Evolutionary conservation across 192 early-diverging fungal genomes (phyloP).

Genomic region (Podila horticola): DNA sequence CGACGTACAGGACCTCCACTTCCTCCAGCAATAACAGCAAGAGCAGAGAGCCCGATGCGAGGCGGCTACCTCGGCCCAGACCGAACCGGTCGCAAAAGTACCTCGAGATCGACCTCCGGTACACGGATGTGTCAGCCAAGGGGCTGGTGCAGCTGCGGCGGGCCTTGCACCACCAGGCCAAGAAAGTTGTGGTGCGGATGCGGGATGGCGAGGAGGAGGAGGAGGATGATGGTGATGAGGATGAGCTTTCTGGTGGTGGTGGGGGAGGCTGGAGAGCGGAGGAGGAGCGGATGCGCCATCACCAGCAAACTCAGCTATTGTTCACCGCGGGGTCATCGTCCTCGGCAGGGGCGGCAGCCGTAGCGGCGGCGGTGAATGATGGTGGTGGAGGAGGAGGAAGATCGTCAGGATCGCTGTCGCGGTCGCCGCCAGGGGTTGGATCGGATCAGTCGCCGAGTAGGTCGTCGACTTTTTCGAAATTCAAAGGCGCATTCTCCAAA

Average conservation of each 20-base stretch:
- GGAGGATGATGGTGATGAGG: conserved; percentile 9
- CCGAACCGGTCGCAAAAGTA: conserved; percentile 30
- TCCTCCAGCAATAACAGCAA: too few species aligned
- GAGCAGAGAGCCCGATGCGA: not conserved
- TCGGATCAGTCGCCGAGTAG: too few species aligned
- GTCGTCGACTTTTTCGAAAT: too few species aligned
- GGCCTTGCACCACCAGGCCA: conserved; percentile 9
- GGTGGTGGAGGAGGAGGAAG: not conserved
- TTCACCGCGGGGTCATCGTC: too few species aligned
- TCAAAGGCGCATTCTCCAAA: too few species aligned
- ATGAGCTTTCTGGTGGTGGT: not conserved
- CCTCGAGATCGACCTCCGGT: conserved; percentile 46
- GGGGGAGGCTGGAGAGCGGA: not conserved
- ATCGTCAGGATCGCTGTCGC: not conserved
- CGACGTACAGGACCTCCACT: too few species aligned
- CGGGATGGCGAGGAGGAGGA: conserved; percentile 30
- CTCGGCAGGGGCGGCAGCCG: too few species aligned
- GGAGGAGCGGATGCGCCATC: conserved; percentile 1
- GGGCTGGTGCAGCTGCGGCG: conserved; percentile 5
- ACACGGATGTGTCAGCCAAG: conserved; percentile 36
- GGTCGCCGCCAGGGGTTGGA: not conserved
- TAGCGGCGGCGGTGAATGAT: too few species aligned
- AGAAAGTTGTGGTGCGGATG: conserved; percentile 24
- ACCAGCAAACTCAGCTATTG: not conserved
- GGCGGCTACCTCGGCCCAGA: not conserved